A percentile compares a stretch with the other conserved stretches of the same genome.
phyloP scores from a whole-genome alignment of 345 rosid genomes.

The Populus tremula region DNA sequence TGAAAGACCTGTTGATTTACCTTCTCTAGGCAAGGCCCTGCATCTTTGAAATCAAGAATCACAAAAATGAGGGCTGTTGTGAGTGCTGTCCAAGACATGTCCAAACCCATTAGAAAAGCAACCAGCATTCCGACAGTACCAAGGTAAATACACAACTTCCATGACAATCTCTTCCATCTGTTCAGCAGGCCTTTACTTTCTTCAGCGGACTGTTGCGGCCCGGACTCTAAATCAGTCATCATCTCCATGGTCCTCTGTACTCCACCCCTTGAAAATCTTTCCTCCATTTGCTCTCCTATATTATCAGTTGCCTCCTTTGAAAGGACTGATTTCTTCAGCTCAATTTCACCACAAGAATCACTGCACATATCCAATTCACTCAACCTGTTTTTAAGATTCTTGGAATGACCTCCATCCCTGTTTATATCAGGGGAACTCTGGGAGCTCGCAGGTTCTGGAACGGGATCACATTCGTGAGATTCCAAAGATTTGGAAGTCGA shows the following conservation, averaged over 20 bases:
- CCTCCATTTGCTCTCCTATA: conserved; percentile 26
- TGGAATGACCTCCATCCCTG: conserved; percentile 16
- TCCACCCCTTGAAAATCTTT: neutral
- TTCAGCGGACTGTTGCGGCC: neutral
- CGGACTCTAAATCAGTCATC: neutral
- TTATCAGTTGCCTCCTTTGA: conserved; percentile 27
- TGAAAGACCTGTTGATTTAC: too few relatives aligned
- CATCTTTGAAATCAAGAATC: too few relatives aligned
- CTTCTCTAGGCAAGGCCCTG: too few relatives aligned
- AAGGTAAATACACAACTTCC: conserved; percentile 64
- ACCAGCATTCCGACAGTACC: conserved; percentile 88
- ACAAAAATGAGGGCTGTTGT: too few relatives aligned
- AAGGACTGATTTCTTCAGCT: conserved; percentile 38
- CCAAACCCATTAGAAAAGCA: neutral
- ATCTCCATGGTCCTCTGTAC: too few relatives aligned
- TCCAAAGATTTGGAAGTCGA: too few relatives aligned
- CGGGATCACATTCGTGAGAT: too few relatives aligned
- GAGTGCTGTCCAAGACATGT: too few relatives aligned
- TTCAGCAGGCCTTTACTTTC: too few relatives aligned
- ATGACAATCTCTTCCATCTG: conserved; percentile 45
- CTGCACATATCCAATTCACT: conserved; percentile 41
- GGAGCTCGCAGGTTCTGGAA: neutral
- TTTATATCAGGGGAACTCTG: conserved; percentile 22
- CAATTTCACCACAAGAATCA: conserved; percentile 3
- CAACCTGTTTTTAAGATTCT: conserved; percentile 45